A percentile compares a stretch with the other conserved stretches of the same genome.
These are phyloP conservation scores for Suillus brevipes DNA, from an alignment of 768 basidiomycete genomes.

Conservation along the genomic window DNA sequence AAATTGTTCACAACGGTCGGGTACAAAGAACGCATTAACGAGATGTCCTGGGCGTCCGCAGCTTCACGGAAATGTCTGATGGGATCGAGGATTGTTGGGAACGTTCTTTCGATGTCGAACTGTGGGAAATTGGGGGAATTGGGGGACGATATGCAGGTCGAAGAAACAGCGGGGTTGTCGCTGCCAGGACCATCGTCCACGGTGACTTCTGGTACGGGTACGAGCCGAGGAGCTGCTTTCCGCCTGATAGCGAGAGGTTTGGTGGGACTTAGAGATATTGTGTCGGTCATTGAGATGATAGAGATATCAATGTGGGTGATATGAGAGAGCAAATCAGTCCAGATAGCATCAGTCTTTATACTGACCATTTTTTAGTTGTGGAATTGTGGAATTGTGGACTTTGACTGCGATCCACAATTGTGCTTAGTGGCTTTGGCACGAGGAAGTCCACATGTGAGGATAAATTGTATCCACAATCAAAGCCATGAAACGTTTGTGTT, in stretches of 20 bases:
- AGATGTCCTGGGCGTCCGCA: slow-evolving; percentile 24
- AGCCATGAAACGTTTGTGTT: no score
- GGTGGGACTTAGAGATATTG: not conserved
- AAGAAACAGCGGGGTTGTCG: slow-evolving; percentile 26
- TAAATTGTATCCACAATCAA: not conserved
- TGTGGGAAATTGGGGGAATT: slow-evolving; percentile 9
- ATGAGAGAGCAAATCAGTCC: no score
- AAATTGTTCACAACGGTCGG: slow-evolving; percentile 26
- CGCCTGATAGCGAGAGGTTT: not conserved
- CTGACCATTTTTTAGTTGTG: not conserved
- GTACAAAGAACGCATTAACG: slow-evolving; percentile 29
- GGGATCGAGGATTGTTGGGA: slow-evolving; percentile 37
- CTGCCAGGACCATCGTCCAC: slow-evolving; percentile 25
- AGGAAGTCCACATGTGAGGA: not conserved
- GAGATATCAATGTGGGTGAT: no score
- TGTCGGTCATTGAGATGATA: not conserved
- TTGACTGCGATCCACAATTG: not conserved
- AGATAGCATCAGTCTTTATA: not conserved
- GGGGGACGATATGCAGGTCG: slow-evolving; percentile 14
- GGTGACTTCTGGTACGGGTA: not conserved
- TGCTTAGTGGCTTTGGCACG: not conserved
- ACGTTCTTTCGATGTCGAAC: slow-evolving; percentile 35
- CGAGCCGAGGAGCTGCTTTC: not conserved
- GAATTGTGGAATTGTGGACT: not conserved
- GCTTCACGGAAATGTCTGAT: slow-evolving; percentile 28